These are phyloP conservation scores for Colletotrichum sp. DNA, from an alignment of 2,329 filamentous ascomycete genomes.

Conservation along the genomic window DNA sequence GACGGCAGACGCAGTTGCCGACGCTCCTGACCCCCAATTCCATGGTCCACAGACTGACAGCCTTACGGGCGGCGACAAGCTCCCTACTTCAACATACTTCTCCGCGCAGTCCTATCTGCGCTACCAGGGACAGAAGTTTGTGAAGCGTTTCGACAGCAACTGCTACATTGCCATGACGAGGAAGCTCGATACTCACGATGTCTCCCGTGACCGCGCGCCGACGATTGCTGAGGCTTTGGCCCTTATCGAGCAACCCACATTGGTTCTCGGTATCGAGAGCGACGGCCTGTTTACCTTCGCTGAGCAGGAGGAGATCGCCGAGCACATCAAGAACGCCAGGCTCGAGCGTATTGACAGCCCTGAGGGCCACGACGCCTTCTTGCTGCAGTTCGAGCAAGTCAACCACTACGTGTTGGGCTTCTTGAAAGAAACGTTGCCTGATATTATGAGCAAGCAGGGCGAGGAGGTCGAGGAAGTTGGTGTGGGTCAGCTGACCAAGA, in stretches of 20 bases:
- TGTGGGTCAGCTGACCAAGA: conserved; percentile 75
- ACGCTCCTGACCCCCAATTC: conserved; percentile 68
- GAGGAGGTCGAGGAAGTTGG: conserved; percentile 50
- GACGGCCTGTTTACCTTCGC: conserved; percentile 97
- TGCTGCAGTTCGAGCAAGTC: conserved; percentile 97
- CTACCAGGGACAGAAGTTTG: conserved; percentile 96
- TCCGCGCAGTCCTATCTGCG: conserved; percentile 97
- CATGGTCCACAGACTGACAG: conserved; percentile 61
- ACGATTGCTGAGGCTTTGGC: conserved; percentile 77
- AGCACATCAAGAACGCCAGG: conserved; percentile 76
- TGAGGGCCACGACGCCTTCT: conserved; percentile 95
- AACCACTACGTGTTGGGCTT: conserved; percentile 88
- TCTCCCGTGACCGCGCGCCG: conserved; percentile 77
- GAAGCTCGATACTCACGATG: conserved; percentile 96
- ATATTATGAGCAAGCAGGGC: conserved; percentile 79
- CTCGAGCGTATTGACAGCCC: conserved; percentile 90
- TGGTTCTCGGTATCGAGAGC: conserved; percentile 93
- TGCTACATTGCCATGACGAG: conserved; percentile 99
- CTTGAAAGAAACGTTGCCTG: conserved; percentile 79
- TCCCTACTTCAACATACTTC: conserved; percentile 82
- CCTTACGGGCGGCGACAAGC: conserved; percentile 54
- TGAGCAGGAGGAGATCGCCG: conserved; percentile 91
- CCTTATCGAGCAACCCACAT: conserved; percentile 84
- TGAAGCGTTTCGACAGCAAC: conserved; percentile 96
- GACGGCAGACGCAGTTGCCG: conserved; percentile 33